Conservation (phyloP, 163 green algal species). For the Chlamydomonas reinhardtii region DNA sequence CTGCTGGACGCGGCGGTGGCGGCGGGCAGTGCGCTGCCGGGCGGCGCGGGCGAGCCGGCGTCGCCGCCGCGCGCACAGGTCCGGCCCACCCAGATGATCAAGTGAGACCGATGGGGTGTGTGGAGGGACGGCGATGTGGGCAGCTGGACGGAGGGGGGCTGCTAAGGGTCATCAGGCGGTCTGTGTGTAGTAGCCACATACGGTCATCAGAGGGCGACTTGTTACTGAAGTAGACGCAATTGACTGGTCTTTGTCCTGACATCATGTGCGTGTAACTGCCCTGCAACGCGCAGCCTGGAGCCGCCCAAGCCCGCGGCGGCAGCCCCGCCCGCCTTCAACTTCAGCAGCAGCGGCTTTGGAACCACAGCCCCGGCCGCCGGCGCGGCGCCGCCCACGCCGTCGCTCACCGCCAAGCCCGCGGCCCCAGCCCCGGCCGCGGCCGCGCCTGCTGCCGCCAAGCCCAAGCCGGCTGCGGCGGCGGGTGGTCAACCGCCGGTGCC, state of each 20-base stretch:
- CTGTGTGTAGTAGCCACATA: no score
- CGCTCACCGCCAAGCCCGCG: not conserved
- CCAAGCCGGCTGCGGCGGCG: constrained; percentile 1
- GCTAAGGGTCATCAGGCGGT: no score
- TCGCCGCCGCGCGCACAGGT: constrained; percentile 37
- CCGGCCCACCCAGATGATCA: constrained; percentile 7
- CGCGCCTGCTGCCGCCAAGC: not conserved
- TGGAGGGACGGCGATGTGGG: not conserved
- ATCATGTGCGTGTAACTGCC: no score
- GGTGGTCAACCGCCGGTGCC: constrained; percentile 19
- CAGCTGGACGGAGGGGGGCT: no score
- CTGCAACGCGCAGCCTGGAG: not conserved
- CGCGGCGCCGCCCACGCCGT: constrained; percentile 6
- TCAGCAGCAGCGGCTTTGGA: not conserved
- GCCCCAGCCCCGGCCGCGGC: not conserved
- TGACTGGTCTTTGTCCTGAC: no score
- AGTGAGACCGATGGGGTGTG: not conserved
- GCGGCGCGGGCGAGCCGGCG: not conserved
- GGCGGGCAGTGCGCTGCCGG: not conserved
- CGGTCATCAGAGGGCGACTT: no score
- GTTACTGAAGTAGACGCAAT: no score
- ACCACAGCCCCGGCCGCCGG: not conserved
- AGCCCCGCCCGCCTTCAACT: not conserved
- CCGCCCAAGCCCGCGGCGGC: not conserved
- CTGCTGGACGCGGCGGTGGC: constrained; percentile 1